phyloP scores from a whole-genome alignment of 352 stramenopile species.

The Ophiocytium majus region DNA sequence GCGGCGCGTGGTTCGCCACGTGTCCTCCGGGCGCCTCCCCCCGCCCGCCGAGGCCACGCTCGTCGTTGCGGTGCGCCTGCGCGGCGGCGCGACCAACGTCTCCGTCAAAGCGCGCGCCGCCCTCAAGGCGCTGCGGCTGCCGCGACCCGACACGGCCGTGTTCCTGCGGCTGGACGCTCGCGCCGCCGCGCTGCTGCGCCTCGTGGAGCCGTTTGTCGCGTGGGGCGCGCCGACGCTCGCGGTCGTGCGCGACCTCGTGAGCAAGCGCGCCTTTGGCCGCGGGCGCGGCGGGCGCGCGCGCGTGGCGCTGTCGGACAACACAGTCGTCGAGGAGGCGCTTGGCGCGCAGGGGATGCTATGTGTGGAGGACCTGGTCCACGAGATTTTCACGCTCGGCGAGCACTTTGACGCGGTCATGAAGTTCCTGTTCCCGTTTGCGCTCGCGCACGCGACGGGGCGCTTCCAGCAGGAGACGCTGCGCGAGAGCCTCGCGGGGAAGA shows the following conservation, averaged over 20 bases:
- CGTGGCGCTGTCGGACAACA: slow-evolving; percentile 89
- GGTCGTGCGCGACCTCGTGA: slow-evolving; percentile 92
- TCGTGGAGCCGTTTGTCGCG: slow-evolving; percentile 94
- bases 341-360: slow-evolving; percentile 93
- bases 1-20: background rate
- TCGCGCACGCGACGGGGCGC: slow-evolving; percentile 67
- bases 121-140: background rate
- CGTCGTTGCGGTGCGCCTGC: background rate
- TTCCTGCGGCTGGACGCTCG: slow-evolving; percentile 98
- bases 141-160: slow-evolving; percentile 58
- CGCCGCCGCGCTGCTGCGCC: slow-evolving; percentile 96
- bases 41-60: background rate
- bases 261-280: slow-evolving; percentile 98
- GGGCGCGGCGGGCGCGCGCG: slow-evolving; percentile 61
- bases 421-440: slow-evolving; percentile 99
- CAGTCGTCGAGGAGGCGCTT: slow-evolving; percentile 91
- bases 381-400: slow-evolving; percentile 94
- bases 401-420: slow-evolving; percentile 99
- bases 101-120: background rate
- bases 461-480: slow-evolving; percentile 90
- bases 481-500: slow-evolving; percentile 86
- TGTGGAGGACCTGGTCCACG: slow-evolving; percentile 98
- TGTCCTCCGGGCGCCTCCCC: background rate
- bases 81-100: background rate
- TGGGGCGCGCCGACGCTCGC: slow-evolving; percentile 95